Conservation (phyloP, 176 grass and related monocot genomes). For the Oryza rufipogon region DNA sequence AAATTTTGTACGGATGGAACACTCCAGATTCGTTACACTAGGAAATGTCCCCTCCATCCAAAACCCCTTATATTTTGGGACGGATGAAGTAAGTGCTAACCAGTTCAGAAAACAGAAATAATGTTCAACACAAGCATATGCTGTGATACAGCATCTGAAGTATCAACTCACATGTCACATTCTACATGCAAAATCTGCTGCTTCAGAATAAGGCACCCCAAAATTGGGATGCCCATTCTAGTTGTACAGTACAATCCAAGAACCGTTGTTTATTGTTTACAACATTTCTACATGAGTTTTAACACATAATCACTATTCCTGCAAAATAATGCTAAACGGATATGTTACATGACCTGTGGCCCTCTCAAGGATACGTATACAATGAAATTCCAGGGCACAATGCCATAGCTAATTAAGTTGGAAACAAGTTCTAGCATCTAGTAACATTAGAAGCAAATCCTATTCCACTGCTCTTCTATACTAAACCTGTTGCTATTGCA, state of each 20-base stretch:
- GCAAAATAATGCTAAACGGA: constrained; percentile 46
- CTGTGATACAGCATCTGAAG: background rate
- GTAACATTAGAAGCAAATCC: constrained; percentile 60
- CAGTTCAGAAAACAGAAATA: background rate
- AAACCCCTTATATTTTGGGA: no score
- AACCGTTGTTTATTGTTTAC: constrained; percentile 47
- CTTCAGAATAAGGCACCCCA: background rate
- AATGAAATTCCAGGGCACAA: background rate
- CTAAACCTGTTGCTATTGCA: constrained; percentile 56
- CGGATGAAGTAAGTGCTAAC: background rate
- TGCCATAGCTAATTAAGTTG: constrained; percentile 15
- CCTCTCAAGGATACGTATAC: constrained; percentile 6
- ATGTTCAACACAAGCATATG: background rate
- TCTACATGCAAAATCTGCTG: constrained; percentile 27
- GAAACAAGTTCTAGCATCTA: constrained; percentile 45
- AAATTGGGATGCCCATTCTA: background rate
- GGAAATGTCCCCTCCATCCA: no score
- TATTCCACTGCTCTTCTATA: constrained; percentile 57
- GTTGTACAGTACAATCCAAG: constrained; percentile 41
- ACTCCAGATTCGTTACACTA: no score
- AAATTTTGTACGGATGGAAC: no score
- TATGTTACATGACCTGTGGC: constrained; percentile 43
- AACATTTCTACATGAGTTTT: constrained; percentile 39
- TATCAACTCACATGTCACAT: background rate
- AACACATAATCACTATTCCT: constrained; percentile 24